phyloP scores from a whole-genome alignment of 2,329 filamentous ascomycete genomes.

The Fusarium brachygibbosum region DNA sequence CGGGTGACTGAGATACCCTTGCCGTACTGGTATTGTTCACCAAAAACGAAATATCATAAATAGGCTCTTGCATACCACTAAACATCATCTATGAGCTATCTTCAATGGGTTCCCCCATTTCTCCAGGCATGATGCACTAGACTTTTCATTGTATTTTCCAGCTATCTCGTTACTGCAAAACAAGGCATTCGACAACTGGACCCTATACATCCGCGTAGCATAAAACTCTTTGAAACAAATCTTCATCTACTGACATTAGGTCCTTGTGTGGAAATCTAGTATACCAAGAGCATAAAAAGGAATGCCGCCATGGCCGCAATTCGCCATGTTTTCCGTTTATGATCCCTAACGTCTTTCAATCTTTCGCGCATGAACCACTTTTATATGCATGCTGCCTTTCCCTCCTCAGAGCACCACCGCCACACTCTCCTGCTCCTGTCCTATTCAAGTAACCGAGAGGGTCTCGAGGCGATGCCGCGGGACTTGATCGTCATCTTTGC shows the following conservation, averaged over 20 bases:
- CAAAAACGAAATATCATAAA: constrained; percentile 18
- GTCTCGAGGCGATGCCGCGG: constrained; percentile 19
- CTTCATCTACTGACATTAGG: constrained; percentile 23
- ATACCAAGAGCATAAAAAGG: constrained; percentile 11
- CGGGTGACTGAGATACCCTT: constrained; percentile 39
- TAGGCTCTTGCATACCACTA: constrained; percentile 24
- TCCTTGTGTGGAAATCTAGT: constrained; percentile 12
- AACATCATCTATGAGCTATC: constrained; percentile 31
- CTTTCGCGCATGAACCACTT: constrained; percentile 7
- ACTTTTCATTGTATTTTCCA: constrained; percentile 13
- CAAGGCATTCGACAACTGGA: constrained; percentile 7
- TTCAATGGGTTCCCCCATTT: background rate
- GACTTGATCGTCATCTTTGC: constrained; percentile 7
- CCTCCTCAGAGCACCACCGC: constrained; percentile 16
- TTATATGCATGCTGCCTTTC: constrained; percentile 14
- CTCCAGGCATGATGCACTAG: background rate
- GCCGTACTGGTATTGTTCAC: constrained; percentile 30
- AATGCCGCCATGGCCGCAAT: constrained; percentile 11
- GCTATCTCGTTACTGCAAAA: constrained; percentile 9
- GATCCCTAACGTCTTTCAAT: constrained; percentile 11
- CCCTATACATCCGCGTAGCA: background rate
- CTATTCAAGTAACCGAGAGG: constrained; percentile 15
- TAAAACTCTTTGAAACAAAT: constrained; percentile 11
- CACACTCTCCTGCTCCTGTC: constrained; percentile 14
- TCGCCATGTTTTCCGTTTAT: constrained; percentile 20